Percentiles rank a stretch among this genome's conserved stretches.
Conservation (phyloP, 306 rosid genomes). For the Dicorynia guianensis region DNA sequence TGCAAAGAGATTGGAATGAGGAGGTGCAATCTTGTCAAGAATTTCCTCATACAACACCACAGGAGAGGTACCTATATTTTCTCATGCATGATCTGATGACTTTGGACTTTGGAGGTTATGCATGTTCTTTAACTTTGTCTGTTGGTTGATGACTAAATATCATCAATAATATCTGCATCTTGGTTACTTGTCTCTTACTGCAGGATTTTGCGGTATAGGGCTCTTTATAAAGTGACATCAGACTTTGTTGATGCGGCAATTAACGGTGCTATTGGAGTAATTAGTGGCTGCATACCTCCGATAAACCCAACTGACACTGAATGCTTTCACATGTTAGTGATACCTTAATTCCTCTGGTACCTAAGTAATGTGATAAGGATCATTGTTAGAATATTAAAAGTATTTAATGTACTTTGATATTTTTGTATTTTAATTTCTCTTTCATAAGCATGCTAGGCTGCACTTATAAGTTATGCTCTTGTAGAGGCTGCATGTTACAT, state of each 20-base stretch:
- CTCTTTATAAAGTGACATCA: slow-evolving; percentile 98
- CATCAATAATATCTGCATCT: slow-evolving; percentile 21
- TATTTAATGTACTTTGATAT: slow-evolving; percentile 28
- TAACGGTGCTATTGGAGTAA: slow-evolving; percentile 94
- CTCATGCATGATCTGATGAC: slow-evolving; percentile 13
- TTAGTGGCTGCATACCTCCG: slow-evolving; percentile 93
- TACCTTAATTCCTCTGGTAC: slow-evolving; percentile 23
- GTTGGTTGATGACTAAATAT: slow-evolving; percentile 31
- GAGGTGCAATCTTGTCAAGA: slow-evolving; percentile 98
- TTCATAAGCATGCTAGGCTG: slow-evolving; percentile 1
- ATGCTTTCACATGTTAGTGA: slow-evolving; percentile 99
- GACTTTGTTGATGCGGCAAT: slow-evolving; percentile 97
- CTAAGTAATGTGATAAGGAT: slow-evolving; percentile 18
- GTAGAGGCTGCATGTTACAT: slow-evolving; percentile 30
- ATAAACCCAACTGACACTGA: slow-evolving; percentile 98
- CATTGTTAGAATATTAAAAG: not conserved
- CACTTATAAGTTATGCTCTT: not conserved
- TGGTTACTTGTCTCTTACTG: slow-evolving; percentile 34
- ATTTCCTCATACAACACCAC: slow-evolving; percentile 89
- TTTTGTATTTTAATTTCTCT: slow-evolving; percentile 11
- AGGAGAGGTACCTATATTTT: slow-evolving; percentile 73
- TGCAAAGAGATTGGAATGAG: slow-evolving; percentile 99
- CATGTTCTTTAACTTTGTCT: slow-evolving; percentile 24
- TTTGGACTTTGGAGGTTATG: slow-evolving; percentile 23
- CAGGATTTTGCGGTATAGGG: slow-evolving; percentile 97